Base-by-base conservation (phyloP, 495 filamentous ascomycete genomes). In the Aspergillus incahuasiensis region DNA sequence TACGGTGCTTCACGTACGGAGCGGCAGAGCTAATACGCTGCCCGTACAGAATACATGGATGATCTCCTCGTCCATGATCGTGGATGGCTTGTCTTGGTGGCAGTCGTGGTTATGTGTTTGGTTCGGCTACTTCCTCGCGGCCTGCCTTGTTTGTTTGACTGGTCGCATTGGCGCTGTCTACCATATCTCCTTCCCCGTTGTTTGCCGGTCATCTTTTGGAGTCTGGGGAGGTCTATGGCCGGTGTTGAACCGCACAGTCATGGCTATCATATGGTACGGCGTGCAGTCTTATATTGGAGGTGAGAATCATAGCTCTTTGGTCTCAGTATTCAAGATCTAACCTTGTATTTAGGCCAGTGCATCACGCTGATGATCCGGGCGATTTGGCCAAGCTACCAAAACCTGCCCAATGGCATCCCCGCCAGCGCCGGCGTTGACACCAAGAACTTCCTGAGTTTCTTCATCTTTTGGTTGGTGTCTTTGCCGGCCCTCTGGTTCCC, bases 201-300 rank as follows among this genome's bases (percentile, higher is more conserved):
- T 88, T 15, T 77, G 74, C 43, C 76, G 91, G 55, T 79, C 86
- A 3, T 86, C 85, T 0, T 96, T 95, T 61, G 91, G 91, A 38
- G 88, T 94, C 55, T 95, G 88, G 85, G 91, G 91, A 2, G 85
- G 81, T 34, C 71, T 96, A 48, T 96, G 91, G 91, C 91, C 92
- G 1, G 86, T 96, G 4, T 85, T 97, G 60, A 96, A 96, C 64
- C 80, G 92, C 34, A 88, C 90, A 12, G 90, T 83, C 5, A 94
- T 95, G 86, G 87, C 91, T 84, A 88, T 70, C 11, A 74, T 76
- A 35, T 76, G 75, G 75, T 95, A 95, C 59, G 91, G 91, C 39
- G 90, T 94, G 9, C 90, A 95, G 64, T 72, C 82, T 7, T 95
- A 89, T 74, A 92, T 95, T 58, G 90, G 91, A 69, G 89, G 81